Evolutionary conservation across 257 asterid species (phyloP), one percentile per base, ranked within the genome.

Genomic region (Nicotiana benthamiana): DNA sequence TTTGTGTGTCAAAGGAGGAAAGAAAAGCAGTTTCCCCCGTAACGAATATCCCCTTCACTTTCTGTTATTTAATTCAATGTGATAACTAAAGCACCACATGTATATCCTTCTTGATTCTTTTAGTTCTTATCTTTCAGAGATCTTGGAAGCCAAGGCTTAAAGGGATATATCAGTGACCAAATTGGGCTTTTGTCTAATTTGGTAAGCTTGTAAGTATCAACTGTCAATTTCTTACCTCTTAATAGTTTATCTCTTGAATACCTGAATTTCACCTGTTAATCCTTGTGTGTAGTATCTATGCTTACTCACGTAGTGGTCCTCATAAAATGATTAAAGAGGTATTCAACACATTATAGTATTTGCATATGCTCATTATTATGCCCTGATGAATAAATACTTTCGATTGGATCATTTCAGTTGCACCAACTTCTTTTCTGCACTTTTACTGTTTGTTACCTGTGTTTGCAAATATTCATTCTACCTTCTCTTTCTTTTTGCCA

Each of bases 111-210:
- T 74, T 74, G 79, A 74, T 74, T 48, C 62, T 48, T 48, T 74
- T 16, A 26, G 46, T 74, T 74, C 66, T 46, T 81, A 77, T n/a
- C 78, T 79, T 85, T 53, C 89, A 94, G 98, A 80, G 97, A 94
- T 90, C 95, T 94, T 79, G 98, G 95, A 61, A 90, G 92, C 86
- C 98, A 94, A 88, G 97, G 97, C 75, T 88, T 94, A 90, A 93
- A 93, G 90, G 98, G 98, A 61, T 72, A 81, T 81, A 90, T 94
- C 80, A 92, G 94, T 52, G 94, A 93, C 75, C 88, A 93, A 85
- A 93, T 94, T 77, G 82, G 87, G 61, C 88, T 89, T 48, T 87
- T 94, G 89, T 81, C 97, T 83, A 93, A 93, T 79, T 94, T 94
- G 94, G 98, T 92, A 86, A 89, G 93, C 97, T 84, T 94, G 98